Conservation (phyloP, 345 rosid genomes). For the Eucalyptus pauciflora region DNA sequence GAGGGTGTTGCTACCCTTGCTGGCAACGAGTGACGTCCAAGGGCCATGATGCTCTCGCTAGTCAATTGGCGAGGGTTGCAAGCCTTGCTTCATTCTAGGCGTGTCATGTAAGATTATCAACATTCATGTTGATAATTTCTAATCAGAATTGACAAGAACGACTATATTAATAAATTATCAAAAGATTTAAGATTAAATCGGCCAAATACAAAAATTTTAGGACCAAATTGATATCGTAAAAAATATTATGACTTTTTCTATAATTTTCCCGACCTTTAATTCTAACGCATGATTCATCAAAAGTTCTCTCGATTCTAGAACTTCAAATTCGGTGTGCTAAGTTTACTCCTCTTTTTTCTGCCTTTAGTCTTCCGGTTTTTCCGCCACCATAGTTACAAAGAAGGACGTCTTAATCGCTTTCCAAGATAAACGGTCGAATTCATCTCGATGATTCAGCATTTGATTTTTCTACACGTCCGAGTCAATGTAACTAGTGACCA, state of each 20-base stretch:
- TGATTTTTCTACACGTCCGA: neutral
- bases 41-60: too few species aligned
- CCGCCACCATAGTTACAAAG: neutral
- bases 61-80: too few species aligned
- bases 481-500: neutral
- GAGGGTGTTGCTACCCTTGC: accelerated
- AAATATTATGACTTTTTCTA: neutral
- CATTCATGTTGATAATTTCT: neutral
- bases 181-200: too few species aligned
- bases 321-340: neutral
- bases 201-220: neutral
- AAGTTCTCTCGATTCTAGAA: neutral
- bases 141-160: accelerated
- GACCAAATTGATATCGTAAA: accelerated
- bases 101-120: neutral
- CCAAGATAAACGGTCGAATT: neutral
- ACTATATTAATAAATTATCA: neutral
- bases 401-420: neutral
- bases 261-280: neutral
- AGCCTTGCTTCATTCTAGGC: neutral
- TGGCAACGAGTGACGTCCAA: accelerated
- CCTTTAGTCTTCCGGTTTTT: neutral
- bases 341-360: neutral
- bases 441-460: neutral
- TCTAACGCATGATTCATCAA: neutral